Base-by-base conservation (phyloP, 2,329 filamentous ascomycete species). In the Arthroderma uncinatum region DNA sequence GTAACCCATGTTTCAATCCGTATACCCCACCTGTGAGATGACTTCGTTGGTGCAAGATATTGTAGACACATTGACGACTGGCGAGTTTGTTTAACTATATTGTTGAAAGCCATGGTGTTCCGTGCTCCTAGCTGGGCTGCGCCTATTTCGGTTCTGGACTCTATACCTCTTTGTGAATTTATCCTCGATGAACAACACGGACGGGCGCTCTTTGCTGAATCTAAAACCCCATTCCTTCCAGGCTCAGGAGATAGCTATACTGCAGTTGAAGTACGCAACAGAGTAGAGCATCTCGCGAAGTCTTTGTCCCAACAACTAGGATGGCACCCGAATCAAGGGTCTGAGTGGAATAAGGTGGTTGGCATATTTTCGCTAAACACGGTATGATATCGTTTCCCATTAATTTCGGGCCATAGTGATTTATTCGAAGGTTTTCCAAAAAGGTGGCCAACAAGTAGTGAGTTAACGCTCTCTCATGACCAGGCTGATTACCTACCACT, bases 261-360 rank as follows among this genome's bases (percentile, higher is more conserved):
- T 23, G 75, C 77, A 21, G 28, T 54, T 16, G 79, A 87, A 62
- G 76, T 85, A 50, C 77, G 76, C 54, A 73, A 80, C 60, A 78
- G 84, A 44, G 76, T 82, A 19, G 81, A 86, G 23, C 74, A 72
- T 57, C 75, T 88, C 16, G 79, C 85, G 10, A 76, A 82, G 62
- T 82, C 79, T 19, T 70, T 89, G n/a, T 30, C 76, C 78, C 53
- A 79, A 84, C 65, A 79, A 84, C 58, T 87, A 58, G 80, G 79
- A 36, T 86, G 85, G 74, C 67, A 76, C 57, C 79, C 82, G 14
- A 81, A 84, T 61, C 68, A 80, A 57, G 84, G 82, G 28, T 79
- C 80, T 0, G 83, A 86, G 64, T 89, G 83, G 83, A 85, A 89
- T 64, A 85, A 86, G 66, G 83, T 87, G 39, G 75, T 86, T 54